Percentiles rank a stretch among this genome's conserved stretches.
These are phyloP conservation scores for Kazachstania bromeliacearum DNA, from an alignment of 805 yeast genomes.

Conservation along the genomic window DNA sequence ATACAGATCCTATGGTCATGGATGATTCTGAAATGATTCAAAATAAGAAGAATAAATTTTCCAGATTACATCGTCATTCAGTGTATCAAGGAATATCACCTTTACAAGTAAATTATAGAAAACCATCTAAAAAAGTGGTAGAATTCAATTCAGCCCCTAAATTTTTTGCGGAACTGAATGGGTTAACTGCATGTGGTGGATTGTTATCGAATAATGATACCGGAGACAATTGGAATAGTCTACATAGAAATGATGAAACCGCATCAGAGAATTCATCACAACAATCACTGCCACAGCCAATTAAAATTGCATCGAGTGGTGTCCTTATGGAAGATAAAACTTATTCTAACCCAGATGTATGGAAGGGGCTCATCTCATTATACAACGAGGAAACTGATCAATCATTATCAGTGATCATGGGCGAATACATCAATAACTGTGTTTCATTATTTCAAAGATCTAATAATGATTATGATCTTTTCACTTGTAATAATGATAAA, in stretches of 20 bases:
- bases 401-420: conserved; percentile 48
- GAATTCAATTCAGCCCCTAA: conserved; percentile 59
- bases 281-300: conserved; percentile 14
- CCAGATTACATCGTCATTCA: conserved; percentile 1
- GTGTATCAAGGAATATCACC: neutral
- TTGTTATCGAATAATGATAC: conserved; percentile 33
- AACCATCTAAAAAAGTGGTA: conserved; percentile 31
- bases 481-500: conserved; percentile 78
- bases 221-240: conserved; percentile 23
- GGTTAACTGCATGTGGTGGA: conserved; percentile 46
- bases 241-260: conserved; percentile 12
- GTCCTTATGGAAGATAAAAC: conserved; percentile 23
- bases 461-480: conserved; percentile 42
- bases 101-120: conserved; percentile 6
- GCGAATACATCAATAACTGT: conserved; percentile 76
- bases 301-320: conserved; percentile 22
- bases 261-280: conserved; percentile 1
- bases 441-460: conserved; percentile 45
- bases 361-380: conserved; percentile 43
- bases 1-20: conserved; percentile 24
- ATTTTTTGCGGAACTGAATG: conserved; percentile 53
- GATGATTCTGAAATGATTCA: neutral
- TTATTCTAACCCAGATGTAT: conserved; percentile 26
- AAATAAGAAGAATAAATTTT: neutral
- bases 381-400: conserved; percentile 42